Evolutionary conservation across 1,284 basidiomycete species (phyloP).

Genomic region (Ganoderma resinaceum): DNA sequence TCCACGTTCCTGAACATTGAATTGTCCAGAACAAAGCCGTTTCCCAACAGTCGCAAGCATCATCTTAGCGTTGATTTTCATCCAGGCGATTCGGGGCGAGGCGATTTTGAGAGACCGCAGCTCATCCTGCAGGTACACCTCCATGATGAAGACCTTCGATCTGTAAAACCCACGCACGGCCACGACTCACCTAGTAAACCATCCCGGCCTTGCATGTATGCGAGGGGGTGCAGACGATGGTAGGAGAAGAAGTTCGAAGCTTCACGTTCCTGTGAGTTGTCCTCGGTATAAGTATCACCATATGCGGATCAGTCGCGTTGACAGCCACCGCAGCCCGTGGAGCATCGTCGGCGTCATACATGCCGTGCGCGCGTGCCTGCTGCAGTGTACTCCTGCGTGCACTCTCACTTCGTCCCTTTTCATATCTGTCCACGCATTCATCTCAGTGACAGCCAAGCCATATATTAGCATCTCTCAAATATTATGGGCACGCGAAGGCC

Average conservation of each 20-base stretch:
- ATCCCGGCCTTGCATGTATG: not conserved
- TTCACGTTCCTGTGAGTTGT: not conserved
- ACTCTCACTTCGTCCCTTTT: too few species aligned
- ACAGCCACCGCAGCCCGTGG: not conserved
- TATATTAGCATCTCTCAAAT: too few species aligned
- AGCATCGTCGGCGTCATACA: not conserved
- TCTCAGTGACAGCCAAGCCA: too few species aligned
- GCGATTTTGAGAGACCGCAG: not conserved
- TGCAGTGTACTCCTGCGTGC: too few species aligned
- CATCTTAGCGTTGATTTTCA: not conserved
- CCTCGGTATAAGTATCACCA: not conserved
- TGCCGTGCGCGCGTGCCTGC: too few species aligned
- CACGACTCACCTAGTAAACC: not conserved
- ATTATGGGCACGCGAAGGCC: too few species aligned
- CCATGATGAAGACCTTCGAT: not conserved
- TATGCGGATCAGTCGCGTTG: not conserved
- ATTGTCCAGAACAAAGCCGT: not conserved
- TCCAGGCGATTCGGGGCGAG: not conserved
- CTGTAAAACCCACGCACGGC: not conserved
- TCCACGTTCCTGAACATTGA: not conserved
- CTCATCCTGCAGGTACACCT: not conserved
- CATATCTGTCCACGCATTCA: too few species aligned
- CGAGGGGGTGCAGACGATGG: not conserved
- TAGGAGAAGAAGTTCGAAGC: not conserved
- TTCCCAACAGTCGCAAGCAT: not conserved